Base-by-base conservation (phyloP, 176 grass and related monocot genomes). In the Neostapfia colusana region DNA sequence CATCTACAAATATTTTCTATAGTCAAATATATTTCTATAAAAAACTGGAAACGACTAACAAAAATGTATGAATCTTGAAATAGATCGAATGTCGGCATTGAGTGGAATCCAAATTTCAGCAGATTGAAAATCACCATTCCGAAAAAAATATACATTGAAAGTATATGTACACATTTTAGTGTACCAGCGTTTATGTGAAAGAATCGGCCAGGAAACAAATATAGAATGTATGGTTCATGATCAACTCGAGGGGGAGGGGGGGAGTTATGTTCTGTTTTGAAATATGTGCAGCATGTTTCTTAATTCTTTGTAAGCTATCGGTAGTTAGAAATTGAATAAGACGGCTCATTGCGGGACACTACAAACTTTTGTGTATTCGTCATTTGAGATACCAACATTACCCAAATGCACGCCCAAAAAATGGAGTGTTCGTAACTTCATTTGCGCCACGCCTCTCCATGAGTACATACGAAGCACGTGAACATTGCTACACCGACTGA, bases 401-500 rank as follows among this genome's bases (percentile, higher is more conserved):
- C 39, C 38, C 68, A 62, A 69, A 61, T 67, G 66, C 28, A 65
- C 25, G 27, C 18, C 5, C 74, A 51, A 50, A 50, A 31, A 44
- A 81, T 65, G 38, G 35, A 76, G 40, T 54, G 14, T 8, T 65
- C 17, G 75, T 8, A 40, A 26, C n/a, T 46, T 81, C 72, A 82
- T 39, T 81, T 82, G 79, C 35, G 28, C 4, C 49, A 21, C 65
- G 81, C 51, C 44, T 17, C 43, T 56, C 58, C 18, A 31, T 10
- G 31, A 56, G 28, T 66, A 72, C 66, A 44, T 13, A 60, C 42
- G 12, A 41, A 79, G 34, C 69, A 79, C 62, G 50, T 68, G 69
- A 21, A 54, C 61, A 35, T 83, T 37, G 68, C 6, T 56, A 43
- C 44, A 78, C 49, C 74, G 58, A 82, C 79, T 71, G 74, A 73